Evolutionary conservation across 2,329 filamentous ascomycete species (phyloP).

Genomic region (Pyricularia sp.): DNA sequence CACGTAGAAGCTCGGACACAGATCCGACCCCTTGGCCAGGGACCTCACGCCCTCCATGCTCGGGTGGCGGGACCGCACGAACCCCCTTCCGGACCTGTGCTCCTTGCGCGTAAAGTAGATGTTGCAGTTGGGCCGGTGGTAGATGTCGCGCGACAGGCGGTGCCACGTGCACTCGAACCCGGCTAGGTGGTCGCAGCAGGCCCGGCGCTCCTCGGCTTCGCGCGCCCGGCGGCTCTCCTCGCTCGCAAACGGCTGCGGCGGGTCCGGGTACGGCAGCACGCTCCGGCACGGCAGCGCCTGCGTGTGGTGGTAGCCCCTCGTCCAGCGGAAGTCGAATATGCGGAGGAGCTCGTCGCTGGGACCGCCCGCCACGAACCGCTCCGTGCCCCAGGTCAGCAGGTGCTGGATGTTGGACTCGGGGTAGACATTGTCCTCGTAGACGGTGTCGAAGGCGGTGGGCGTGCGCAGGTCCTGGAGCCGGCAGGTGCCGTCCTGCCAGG

Average conservation of each 20-base stretch:
- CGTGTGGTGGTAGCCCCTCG: conserved; percentile 37
- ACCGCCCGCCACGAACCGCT: conserved; percentile 41
- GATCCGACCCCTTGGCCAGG: conserved; percentile 35
- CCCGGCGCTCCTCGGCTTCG: conserved; percentile 6
- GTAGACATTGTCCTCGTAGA: conserved; percentile 45
- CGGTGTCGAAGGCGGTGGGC: conserved; percentile 31
- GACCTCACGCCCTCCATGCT: conserved; percentile 28
- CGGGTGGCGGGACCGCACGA: conserved; percentile 7
- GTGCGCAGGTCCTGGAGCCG: conserved; percentile 40
- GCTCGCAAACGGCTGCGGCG: conserved; percentile 18
- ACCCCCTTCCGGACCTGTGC: conserved; percentile 7
- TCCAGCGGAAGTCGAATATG: conserved; percentile 45
- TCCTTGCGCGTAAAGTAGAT: conserved; percentile 30
- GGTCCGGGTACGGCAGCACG: conserved; percentile 24
- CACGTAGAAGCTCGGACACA: conserved; percentile 37
- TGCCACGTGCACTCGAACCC: conserved; percentile 38
- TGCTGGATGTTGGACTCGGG: conserved; percentile 34
- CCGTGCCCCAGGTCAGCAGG: conserved; percentile 37
- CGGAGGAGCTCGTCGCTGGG: conserved; percentile 32
- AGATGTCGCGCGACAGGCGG: conserved; percentile 27
- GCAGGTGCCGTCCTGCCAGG: conserved; percentile 44
- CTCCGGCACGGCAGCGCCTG: conserved; percentile 34
- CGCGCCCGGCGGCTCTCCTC: conserved; percentile 12
- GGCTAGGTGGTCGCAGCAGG: conserved; percentile 23
- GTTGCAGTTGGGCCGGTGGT: conserved; percentile 39